Percentiles rank a stretch among this genome's conserved stretches.
Conservation (phyloP, 768 basidiomycete species). For the Pisolithus sp. region DNA sequence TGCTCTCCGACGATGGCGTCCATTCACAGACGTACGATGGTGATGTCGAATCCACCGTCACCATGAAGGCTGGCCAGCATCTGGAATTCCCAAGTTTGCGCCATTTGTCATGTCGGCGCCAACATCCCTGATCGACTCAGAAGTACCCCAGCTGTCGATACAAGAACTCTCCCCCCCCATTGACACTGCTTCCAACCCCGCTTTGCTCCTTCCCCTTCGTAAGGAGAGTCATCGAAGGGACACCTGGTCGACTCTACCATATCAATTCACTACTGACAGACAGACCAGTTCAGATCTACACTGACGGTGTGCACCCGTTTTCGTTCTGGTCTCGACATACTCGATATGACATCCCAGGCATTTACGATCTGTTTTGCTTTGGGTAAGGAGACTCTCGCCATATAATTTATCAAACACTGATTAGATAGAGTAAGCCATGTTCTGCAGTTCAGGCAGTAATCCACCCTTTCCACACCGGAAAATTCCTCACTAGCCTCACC, state of each 20-base stretch:
- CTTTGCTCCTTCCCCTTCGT: slow-evolving; percentile 40
- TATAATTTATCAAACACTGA: slow-evolving; percentile 1
- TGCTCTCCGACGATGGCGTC: slow-evolving; percentile 66
- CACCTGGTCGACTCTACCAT: slow-evolving; percentile 59
- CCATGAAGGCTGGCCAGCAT: slow-evolving; percentile 43
- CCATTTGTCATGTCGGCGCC: slow-evolving; percentile 48
- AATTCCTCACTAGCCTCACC: too few relatives aligned
- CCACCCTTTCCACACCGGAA: too few relatives aligned
- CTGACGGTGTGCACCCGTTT: slow-evolving; percentile 57
- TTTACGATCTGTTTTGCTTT: slow-evolving; percentile 97
- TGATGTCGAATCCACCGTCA: slow-evolving; percentile 76
- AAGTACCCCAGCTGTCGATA: background rate
- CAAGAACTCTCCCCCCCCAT: too few relatives aligned
- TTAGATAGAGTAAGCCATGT: slow-evolving; percentile 61
- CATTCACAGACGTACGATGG: slow-evolving; percentile 90
- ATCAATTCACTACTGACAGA: slow-evolving; percentile 79
- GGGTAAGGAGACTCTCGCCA: slow-evolving; percentile 45
- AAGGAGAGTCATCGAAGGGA: slow-evolving; percentile 67
- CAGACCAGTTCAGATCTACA: slow-evolving; percentile 84
- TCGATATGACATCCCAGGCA: slow-evolving; percentile 42
- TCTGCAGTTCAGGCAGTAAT: slow-evolving; percentile 5
- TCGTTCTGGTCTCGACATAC: too few relatives aligned
- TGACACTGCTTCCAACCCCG: too few relatives aligned
- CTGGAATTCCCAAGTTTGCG: slow-evolving; percentile 24
- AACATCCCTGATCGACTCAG: slow-evolving; percentile 32